Evolutionary conservation across 495 filamentous ascomycete species (phyloP).

Genomic region (Cercophora newfieldiana): DNA sequence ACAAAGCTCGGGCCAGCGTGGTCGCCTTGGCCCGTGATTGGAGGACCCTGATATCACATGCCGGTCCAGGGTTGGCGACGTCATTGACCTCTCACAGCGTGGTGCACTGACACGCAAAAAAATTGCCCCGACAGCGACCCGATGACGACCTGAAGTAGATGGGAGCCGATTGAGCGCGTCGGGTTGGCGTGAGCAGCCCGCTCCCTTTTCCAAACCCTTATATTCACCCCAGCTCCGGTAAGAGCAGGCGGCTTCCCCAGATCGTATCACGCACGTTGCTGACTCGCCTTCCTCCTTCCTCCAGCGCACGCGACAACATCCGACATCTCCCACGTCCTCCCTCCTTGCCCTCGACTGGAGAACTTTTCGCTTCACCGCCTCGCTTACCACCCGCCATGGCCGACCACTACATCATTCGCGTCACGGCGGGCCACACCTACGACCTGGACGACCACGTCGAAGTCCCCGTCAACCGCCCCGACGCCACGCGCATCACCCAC

Average conservation of each 20-base stretch:
- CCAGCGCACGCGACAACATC: too few species aligned
- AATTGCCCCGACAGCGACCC: background rate
- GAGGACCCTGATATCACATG: constrained; percentile 9
- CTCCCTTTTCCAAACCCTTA: background rate
- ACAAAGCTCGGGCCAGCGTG: background rate
- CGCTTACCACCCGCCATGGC: constrained; percentile 42
- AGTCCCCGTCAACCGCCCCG: constrained; percentile 69
- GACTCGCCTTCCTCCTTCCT: too few species aligned
- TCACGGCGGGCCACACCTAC: constrained; percentile 76
- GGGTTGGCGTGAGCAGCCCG: background rate
- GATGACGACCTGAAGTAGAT: constrained; percentile 1
- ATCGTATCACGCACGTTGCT: too few species aligned
- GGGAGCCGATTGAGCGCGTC: background rate
- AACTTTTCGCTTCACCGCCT: background rate
- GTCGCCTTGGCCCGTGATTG: background rate
- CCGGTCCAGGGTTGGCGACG: background rate
- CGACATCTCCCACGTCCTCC: too few species aligned
- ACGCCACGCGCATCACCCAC: constrained; percentile 58
- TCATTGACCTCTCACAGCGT: constrained; percentile 6
- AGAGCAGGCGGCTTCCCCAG: too few species aligned
- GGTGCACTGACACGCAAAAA: constrained; percentile 8
- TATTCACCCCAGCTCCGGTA: too few species aligned
- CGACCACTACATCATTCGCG: constrained; percentile 66
- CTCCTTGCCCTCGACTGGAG: background rate
- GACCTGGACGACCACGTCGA: constrained; percentile 62